Evolutionary conservation across 257 asterid genomes (phyloP), one percentile per base, ranked within the genome.

Genomic region (Fraxinus anomala): DNA sequence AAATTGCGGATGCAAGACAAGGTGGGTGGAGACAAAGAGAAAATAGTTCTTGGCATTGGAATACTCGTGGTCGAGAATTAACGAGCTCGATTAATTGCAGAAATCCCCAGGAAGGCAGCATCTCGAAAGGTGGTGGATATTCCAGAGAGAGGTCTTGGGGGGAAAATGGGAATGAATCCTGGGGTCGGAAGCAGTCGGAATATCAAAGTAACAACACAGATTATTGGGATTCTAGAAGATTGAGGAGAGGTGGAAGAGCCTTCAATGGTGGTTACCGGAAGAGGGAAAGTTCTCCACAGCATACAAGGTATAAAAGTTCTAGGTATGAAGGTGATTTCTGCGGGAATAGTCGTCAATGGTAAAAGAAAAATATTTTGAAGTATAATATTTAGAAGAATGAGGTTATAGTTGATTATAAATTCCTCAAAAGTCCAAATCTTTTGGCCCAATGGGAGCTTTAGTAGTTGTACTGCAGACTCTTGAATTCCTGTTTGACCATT

Each of bases 201-300:
- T 67, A 61, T 74, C 83, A 68, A 54, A 85, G 44, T 73, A 77
- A 81, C 54, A 85, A 75, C 39, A 49, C 77, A 26, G 85, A 68
- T 14, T 16, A 78, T 84, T 61, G 84, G 76, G 91, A 86, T 77
- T 82, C 84, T 26, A 74, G 77, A 59, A 77, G 87, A 68, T 71
- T 39, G 40, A 75, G 51, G 33, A 70, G 75, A 44, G 91, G 85
- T 73, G 86, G 88, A 36, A 73, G 87, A 80, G 78, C 84, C 8
- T 82, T 23, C 44, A 74, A 86, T 75, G 88, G 90, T 75, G 86
- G 90, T 86, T 84, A 84, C 74, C 87, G 87, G 79, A 94, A 94
- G 84, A 87, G 97, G 83, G 99, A 91, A 82, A 82, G 92, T 77
- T 74, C 96, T 74, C 68, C 81, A 34, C 96, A 89, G 80, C 82